Conservation (phyloP, 805 yeast species). For the Teunomyces aglyptinius region DNA sequence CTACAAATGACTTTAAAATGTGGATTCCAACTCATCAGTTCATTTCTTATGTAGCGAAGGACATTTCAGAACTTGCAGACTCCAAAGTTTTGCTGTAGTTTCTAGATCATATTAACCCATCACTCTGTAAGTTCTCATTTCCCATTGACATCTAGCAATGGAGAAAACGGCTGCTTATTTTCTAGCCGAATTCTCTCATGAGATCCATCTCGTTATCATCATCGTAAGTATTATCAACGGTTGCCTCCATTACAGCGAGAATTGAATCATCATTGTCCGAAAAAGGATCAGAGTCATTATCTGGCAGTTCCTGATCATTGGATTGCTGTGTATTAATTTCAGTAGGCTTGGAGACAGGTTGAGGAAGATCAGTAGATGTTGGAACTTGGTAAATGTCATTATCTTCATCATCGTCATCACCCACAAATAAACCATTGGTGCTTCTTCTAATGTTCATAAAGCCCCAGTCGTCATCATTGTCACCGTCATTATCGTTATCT, state of each 20-base stretch:
- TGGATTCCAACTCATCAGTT: no score
- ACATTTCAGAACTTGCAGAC: no score
- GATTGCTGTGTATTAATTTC: not conserved
- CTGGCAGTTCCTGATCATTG: not conserved
- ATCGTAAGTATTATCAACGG: conserved; percentile 8
- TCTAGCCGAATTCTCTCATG: conserved; percentile 35
- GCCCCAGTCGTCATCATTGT: conserved; percentile 30
- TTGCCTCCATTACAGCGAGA: conserved; percentile 1
- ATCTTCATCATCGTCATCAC: conserved; percentile 13
- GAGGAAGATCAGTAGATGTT: not conserved
- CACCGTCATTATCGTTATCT: conserved; percentile 5
- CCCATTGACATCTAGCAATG: no score
- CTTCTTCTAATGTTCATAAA: conserved; percentile 22
- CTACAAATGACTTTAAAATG: no score
- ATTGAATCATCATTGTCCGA: conserved; percentile 23
- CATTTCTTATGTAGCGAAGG: no score
- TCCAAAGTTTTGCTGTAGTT: no score
- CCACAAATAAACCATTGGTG: conserved; percentile 13
- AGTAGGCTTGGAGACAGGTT: not conserved
- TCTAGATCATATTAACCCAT: no score
- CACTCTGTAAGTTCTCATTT: no score
- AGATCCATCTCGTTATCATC: conserved; percentile 31
- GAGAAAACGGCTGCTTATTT: not conserved
- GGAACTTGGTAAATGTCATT: conserved; percentile 4
- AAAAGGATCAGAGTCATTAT: conserved; percentile 23